These are phyloP conservation scores for Penicillium riverlandense DNA, from an alignment of 495 filamentous ascomycete genomes.

Conservation along the genomic window DNA sequence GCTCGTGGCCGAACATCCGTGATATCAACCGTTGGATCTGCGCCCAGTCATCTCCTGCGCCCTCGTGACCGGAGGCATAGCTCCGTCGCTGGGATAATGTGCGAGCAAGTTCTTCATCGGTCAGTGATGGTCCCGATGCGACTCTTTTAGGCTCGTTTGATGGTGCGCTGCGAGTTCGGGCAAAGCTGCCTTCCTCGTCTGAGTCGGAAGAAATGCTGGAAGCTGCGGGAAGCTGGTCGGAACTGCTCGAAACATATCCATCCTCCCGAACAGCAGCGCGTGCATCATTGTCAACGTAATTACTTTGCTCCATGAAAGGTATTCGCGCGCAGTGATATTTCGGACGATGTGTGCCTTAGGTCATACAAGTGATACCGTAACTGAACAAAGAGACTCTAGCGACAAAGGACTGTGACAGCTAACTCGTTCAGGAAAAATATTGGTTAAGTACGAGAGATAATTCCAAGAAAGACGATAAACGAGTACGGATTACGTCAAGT, in stretches of 20 bases:
- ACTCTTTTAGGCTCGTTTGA: background rate
- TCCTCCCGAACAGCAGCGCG: background rate
- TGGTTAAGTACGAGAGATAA: too few relatives aligned
- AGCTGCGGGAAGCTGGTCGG: background rate
- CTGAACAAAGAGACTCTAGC: too few relatives aligned
- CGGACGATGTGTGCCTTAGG: too few relatives aligned
- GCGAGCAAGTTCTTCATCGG: constrained; percentile 45
- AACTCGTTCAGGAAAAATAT: too few relatives aligned
- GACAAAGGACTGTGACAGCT: too few relatives aligned
- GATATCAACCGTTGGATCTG: constrained; percentile 56
- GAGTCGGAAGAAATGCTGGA: background rate
- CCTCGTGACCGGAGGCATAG: constrained; percentile 21
- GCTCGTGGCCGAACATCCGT: constrained; percentile 55
- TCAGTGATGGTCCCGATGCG: constrained; percentile 7
- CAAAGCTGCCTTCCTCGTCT: background rate
- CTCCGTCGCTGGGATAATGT: constrained; percentile 46
- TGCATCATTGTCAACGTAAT: too few relatives aligned
- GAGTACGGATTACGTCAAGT: constrained; percentile 15
- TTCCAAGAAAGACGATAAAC: too few relatives aligned
- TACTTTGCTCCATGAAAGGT: too few relatives aligned
- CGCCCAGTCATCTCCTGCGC: constrained; percentile 43
- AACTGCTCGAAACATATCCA: background rate
- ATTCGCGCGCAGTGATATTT: too few relatives aligned
- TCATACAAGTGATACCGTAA: too few relatives aligned
- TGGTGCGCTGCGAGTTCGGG: constrained; percentile 1